phyloP scores from a whole-genome alignment of 192 early-diverging fungal genomes.

The Allomyces arbusculus region DNA sequence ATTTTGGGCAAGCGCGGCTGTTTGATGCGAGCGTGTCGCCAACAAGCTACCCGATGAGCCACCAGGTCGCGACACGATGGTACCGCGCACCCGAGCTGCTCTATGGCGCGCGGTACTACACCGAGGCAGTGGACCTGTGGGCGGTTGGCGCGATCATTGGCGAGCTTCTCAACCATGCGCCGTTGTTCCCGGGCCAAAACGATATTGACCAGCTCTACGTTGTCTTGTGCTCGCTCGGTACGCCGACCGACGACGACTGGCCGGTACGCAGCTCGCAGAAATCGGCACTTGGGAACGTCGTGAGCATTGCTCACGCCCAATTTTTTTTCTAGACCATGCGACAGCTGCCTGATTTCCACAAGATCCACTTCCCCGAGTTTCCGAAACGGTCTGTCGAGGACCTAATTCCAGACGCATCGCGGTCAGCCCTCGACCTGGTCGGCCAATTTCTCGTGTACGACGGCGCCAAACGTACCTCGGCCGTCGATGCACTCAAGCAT shows the following conservation, averaged over 20 bases:
- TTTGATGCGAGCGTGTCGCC: background rate
- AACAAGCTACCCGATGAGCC: background rate
- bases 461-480: slow-evolving; percentile 18
- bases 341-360: slow-evolving; percentile 32
- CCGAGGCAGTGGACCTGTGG: slow-evolving; percentile 39
- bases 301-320: too few relatives aligned
- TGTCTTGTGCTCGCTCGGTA: slow-evolving; percentile 23
- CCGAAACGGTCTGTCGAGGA: slow-evolving; percentile 10
- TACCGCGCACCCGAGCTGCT: slow-evolving; percentile 40
- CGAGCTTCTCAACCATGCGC: slow-evolving; percentile 34
- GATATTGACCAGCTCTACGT: slow-evolving; percentile 39
- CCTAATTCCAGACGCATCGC: slow-evolving; percentile 26
- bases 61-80: slow-evolving; percentile 14
- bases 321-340: too few relatives aligned
- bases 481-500: slow-evolving; percentile 1
- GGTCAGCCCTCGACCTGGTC: slow-evolving; percentile 20
- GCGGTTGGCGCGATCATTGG: slow-evolving; percentile 44
- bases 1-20: slow-evolving; percentile 48
- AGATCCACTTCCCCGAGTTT: slow-evolving; percentile 30
- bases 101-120: slow-evolving; percentile 34
- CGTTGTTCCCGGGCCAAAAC: slow-evolving; percentile 38
- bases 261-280: slow-evolving; percentile 13
- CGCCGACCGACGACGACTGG: slow-evolving; percentile 25
- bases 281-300: too few relatives aligned
- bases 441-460: slow-evolving; percentile 29